Percentiles rank a stretch among this genome's conserved stretches.
Evolutionary conservation across 2,329 filamentous ascomycete genomes (phyloP).

Genomic region (Mycocentrospora acerina): DNA sequence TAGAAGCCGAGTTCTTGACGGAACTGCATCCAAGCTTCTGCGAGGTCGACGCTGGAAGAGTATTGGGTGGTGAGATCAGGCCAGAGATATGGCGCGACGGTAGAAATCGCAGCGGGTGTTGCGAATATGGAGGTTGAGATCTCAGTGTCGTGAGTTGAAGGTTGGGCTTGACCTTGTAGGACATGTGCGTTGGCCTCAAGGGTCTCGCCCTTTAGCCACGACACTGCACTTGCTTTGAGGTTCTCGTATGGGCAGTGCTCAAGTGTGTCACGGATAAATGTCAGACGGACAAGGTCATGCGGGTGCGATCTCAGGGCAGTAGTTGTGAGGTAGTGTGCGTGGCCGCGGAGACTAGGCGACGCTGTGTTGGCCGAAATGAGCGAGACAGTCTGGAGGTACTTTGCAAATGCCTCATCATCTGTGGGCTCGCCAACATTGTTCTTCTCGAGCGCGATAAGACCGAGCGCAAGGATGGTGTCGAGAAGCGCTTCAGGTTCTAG

Average conservation of each 20-base stretch:
- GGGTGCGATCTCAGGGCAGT: conserved; percentile 57
- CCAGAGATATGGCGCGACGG: conserved; percentile 56
- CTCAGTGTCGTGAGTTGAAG: conserved; percentile 12
- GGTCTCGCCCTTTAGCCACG: conserved; percentile 63
- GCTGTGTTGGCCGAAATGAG: conserved; percentile 52
- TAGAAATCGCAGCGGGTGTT: conserved; percentile 49
- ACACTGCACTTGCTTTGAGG: conserved; percentile 58
- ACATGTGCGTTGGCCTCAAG: conserved; percentile 48
- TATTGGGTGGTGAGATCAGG: conserved; percentile 49
- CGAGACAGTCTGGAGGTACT: conserved; percentile 54
- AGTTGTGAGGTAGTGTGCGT: conserved; percentile 52
- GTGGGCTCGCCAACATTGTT: conserved; percentile 48
- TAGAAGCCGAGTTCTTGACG: conserved; percentile 56
- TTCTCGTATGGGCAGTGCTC: conserved; percentile 57
- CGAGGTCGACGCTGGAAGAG: conserved; percentile 22
- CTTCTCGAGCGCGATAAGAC: conserved; percentile 52
- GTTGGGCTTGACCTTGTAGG: conserved; percentile 7
- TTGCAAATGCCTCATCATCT: conserved; percentile 54
- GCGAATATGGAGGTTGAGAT: conserved; percentile 44
- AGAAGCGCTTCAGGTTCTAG: conserved; percentile 54
- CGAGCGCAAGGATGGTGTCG: conserved; percentile 56
- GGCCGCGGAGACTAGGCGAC: conserved; percentile 49
- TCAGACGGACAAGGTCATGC: conserved; percentile 53
- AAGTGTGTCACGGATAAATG: conserved; percentile 57
- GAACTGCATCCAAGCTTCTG: conserved; percentile 47